Evolutionary conservation across 139 green algal genomes (phyloP).

Genomic region (Asterochloris erici): DNA sequence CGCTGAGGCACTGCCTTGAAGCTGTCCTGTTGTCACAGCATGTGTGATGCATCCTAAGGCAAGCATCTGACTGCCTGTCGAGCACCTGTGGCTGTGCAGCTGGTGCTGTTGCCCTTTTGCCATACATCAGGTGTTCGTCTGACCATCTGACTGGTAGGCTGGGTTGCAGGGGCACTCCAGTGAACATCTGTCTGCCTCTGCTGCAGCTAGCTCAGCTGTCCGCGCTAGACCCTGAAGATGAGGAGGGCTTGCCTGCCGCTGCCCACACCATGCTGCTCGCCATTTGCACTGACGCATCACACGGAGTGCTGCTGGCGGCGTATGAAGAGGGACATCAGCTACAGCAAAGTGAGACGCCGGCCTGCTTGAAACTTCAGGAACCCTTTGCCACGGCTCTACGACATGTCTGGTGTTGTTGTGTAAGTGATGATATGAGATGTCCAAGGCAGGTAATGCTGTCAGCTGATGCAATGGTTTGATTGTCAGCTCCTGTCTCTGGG

Average conservation of each 20-base stretch:
- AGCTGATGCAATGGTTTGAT: neutral
- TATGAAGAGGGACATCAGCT: neutral
- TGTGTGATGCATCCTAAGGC: too few relatives aligned
- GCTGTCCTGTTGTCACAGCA: too few relatives aligned
- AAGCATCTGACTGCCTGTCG: too few relatives aligned
- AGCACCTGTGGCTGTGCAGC: too few relatives aligned
- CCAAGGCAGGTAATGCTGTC: neutral
- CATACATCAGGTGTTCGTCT: too few relatives aligned
- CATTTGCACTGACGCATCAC: constrained; percentile 44
- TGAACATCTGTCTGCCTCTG: neutral
- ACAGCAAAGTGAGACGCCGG: neutral
- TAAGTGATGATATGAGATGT: neutral
- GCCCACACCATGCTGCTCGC: constrained; percentile 38
- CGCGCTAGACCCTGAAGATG: neutral
- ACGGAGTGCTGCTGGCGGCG: constrained; percentile 33
- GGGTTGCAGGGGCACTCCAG: too few relatives aligned
- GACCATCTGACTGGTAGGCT: too few relatives aligned
- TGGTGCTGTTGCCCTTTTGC: too few relatives aligned
- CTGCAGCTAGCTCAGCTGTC: constrained; percentile 36
- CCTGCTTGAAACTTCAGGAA: neutral
- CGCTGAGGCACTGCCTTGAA: too few relatives aligned
- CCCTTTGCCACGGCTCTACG: too few relatives aligned
- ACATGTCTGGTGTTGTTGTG: neutral
- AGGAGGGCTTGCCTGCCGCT: constrained; percentile 15
- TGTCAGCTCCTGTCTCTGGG: neutral